A percentile compares a stretch with the other conserved stretches of the same genome.
These are phyloP conservation scores for Plectosphaerella cucumerina DNA, from an alignment of 2,329 filamentous ascomycete species.

Conservation along the genomic window DNA sequence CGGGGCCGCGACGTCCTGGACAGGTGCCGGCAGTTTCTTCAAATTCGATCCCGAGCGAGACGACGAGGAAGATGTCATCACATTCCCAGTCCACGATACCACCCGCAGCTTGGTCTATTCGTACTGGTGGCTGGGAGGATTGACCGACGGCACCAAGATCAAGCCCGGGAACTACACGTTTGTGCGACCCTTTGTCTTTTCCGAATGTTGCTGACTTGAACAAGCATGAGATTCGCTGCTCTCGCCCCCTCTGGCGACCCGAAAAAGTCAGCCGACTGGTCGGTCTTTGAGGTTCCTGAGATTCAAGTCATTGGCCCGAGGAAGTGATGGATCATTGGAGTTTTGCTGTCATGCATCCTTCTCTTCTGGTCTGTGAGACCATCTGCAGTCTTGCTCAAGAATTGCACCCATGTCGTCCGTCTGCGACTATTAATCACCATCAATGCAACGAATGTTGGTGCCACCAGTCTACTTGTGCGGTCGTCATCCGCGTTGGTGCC, in stretches of 20 bases:
- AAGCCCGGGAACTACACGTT: constrained; percentile 10
- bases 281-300: constrained; percentile 5
- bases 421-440: too few relatives aligned
- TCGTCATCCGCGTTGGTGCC: too few relatives aligned
- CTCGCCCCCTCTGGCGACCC: constrained; percentile 9
- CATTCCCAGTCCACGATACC: background rate
- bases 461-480: too few relatives aligned
- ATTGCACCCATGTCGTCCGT: too few relatives aligned
- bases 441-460: too few relatives aligned
- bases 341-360: too few relatives aligned
- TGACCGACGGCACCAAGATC: constrained; percentile 7
- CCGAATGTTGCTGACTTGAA: background rate
- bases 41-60: constrained; percentile 6
- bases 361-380: too few relatives aligned
- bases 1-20: constrained; percentile 19
- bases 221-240: constrained; percentile 9
- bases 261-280: constrained; percentile 5
- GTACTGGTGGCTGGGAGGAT: constrained; percentile 8
- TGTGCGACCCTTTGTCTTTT: background rate
- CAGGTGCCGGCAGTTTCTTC: background rate
- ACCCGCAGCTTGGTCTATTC: constrained; percentile 3
- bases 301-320: background rate
- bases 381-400: too few relatives aligned
- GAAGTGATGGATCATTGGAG: background rate
- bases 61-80: constrained; percentile 6